Conservation (phyloP, 1,284 basidiomycete species). For the Marasmius sp. region DNA sequence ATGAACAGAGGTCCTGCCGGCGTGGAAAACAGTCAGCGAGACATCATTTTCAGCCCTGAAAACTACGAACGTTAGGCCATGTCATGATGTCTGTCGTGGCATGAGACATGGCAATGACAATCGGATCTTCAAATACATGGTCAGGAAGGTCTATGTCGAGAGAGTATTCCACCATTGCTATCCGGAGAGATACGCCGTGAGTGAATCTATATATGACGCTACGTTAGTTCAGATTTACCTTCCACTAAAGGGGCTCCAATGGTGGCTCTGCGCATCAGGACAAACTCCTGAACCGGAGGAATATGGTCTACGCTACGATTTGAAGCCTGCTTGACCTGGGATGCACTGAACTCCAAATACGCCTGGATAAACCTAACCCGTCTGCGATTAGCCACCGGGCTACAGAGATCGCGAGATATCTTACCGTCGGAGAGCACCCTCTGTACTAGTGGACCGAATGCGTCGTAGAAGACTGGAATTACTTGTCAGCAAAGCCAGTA, state of each 20-base stretch:
- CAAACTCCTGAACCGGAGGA: constrained; percentile 42
- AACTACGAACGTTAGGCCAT: constrained; percentile 46
- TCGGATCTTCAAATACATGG: constrained; percentile 39
- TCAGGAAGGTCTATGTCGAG: constrained; percentile 45
- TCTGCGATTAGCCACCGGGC: neutral
- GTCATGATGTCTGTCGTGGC: constrained; percentile 48
- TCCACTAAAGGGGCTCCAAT: constrained; percentile 47
- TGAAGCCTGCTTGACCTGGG: constrained; percentile 40
- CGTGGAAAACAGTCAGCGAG: neutral
- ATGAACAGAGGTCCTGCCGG: constrained; percentile 49
- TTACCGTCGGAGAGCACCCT: neutral
- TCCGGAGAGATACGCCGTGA: neutral
- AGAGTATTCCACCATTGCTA: constrained; percentile 49
- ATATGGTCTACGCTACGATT: constrained; percentile 28
- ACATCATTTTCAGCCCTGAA: constrained; percentile 8
- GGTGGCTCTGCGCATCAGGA: constrained; percentile 40
- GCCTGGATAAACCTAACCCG: constrained; percentile 36
- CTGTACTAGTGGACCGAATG: neutral
- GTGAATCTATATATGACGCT: too few species aligned
- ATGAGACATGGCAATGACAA: constrained; percentile 40
- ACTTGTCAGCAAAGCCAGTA: neutral
- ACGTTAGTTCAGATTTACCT: constrained; percentile 24
- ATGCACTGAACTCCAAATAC: constrained; percentile 37
- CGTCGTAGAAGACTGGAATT: neutral
- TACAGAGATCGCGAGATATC: neutral